Conservation (phyloP, 768 basidiomycete genomes). For the Amanita phalloides region DNA sequence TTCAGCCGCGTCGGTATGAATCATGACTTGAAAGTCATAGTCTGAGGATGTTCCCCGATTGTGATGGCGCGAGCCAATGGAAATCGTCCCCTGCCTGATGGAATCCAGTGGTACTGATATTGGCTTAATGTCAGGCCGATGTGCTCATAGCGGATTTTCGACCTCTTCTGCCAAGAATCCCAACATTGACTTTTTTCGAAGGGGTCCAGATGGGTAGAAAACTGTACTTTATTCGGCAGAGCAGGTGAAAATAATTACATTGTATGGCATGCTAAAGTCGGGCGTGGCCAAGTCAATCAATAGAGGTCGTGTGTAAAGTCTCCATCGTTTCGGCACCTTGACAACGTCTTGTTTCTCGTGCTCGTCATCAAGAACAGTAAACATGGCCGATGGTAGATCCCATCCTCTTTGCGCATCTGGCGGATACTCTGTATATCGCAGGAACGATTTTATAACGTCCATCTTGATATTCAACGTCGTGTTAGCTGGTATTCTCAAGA, state of each 20-base stretch:
- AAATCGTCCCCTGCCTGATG: no score
- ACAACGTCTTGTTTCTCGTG: constrained; percentile 4
- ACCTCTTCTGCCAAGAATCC: no score
- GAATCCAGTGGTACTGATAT: no score
- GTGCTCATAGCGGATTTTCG: no score
- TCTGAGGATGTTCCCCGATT: no score
- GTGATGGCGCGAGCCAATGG: no score
- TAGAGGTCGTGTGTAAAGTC: constrained; percentile 73
- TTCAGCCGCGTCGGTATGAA: no score
- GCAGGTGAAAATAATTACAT: constrained; percentile 95
- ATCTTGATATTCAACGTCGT: constrained; percentile 55
- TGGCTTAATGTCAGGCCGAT: no score
- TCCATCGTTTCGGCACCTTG: constrained; percentile 4
- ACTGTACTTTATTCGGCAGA: constrained; percentile 22
- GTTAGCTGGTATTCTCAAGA: constrained; percentile 58
- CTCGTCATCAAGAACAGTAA: constrained; percentile 28
- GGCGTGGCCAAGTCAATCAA: constrained; percentile 95
- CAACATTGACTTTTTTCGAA: no score
- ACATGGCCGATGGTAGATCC: constrained; percentile 81
- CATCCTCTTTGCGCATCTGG: constrained; percentile 94
- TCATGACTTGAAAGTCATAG: no score
- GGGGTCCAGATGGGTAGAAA: no score
- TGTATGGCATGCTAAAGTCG: constrained; percentile 99
- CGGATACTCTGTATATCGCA: constrained; percentile 92
- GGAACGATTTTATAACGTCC: constrained; percentile 49